A percentile compares a stretch with the other conserved stretches of the same genome.
Conservation (phyloP, 2,329 filamentous ascomycete genomes). For the Pezicula carpinea region DNA sequence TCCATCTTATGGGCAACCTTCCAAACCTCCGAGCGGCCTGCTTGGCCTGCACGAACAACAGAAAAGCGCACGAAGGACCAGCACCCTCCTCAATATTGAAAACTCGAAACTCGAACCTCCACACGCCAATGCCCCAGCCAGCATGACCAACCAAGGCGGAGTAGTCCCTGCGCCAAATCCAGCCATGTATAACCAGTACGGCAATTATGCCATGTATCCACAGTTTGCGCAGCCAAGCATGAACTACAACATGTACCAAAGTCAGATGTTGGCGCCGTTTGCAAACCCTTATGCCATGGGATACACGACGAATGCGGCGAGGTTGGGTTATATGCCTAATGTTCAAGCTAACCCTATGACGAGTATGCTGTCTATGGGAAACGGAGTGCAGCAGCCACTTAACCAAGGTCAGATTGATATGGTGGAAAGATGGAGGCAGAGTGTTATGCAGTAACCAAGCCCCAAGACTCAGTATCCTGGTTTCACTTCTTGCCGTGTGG, state of each 20-base stretch:
- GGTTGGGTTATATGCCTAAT: constrained; percentile 15
- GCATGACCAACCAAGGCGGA: constrained; percentile 20
- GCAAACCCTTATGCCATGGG: constrained; percentile 19
- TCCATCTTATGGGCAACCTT: constrained; percentile 8
- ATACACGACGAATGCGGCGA: constrained; percentile 11
- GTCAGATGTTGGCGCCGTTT: constrained; percentile 17
- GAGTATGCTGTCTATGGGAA: constrained; percentile 17
- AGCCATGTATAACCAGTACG: constrained; percentile 9
- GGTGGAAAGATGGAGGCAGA: constrained; percentile 32
- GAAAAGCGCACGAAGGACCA: constrained; percentile 16
- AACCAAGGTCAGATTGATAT: constrained; percentile 30
- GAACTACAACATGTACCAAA: constrained; percentile 1
- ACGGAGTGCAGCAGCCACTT: constrained; percentile 16
- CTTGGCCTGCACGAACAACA: constrained; percentile 25
- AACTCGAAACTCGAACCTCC: constrained; percentile 7
- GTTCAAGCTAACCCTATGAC: constrained; percentile 16
- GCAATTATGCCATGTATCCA: constrained; percentile 5
- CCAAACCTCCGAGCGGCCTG: constrained; percentile 22
- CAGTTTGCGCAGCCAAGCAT: constrained; percentile 20
- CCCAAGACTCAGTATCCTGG: too few species aligned
- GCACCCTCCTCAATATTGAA: constrained; percentile 23
- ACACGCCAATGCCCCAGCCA: constrained; percentile 14
- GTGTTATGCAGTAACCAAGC: constrained; percentile 25
- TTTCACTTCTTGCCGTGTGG: too few species aligned
- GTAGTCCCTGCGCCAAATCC: constrained; percentile 13